Percentiles rank a stretch among this genome's conserved stretches.
phyloP scores from a whole-genome alignment of 495 filamentous ascomycete species.

The Penicillium ochrochloron region DNA sequence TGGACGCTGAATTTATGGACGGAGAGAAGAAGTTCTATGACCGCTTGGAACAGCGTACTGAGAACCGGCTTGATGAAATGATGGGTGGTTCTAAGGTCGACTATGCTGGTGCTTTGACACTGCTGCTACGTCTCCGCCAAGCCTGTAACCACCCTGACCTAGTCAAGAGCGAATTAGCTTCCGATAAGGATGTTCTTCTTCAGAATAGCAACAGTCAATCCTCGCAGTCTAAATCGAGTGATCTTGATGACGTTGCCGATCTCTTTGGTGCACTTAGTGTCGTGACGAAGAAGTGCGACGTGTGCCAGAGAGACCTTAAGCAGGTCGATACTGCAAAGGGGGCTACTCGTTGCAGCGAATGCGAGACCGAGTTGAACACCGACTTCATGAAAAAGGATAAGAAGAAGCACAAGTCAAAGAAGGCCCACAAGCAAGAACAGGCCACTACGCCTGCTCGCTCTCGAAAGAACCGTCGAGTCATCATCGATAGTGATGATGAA shows the following conservation, averaged over 20 bases:
- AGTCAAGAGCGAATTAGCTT: slow-evolving; percentile 79
- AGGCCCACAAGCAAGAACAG: slow-evolving; percentile 38
- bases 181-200: slow-evolving; percentile 81
- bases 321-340: slow-evolving; percentile 60
- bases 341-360: slow-evolving; percentile 70
- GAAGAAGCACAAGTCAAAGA: slow-evolving; percentile 54
- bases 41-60: slow-evolving; percentile 78
- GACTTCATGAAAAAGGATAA: slow-evolving; percentile 45
- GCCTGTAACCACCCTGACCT: slow-evolving; percentile 93
- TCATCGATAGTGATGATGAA: slow-evolving; percentile 70
- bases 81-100: slow-evolving; percentile 73
- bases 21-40: slow-evolving; percentile 86
- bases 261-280: slow-evolving; percentile 84
- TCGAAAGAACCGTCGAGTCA: slow-evolving; percentile 54
- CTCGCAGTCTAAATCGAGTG: slow-evolving; percentile 56
- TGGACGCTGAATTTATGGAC: slow-evolving; percentile 77
- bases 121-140: slow-evolving; percentile 86
- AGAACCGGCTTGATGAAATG: slow-evolving; percentile 85
- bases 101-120: slow-evolving; percentile 83
- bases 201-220: slow-evolving; percentile 59
- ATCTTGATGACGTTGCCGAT: slow-evolving; percentile 82
- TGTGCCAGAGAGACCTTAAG: slow-evolving; percentile 76
- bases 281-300: slow-evolving; percentile 81
- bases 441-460: slow-evolving; percentile 41
- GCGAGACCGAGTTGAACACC: slow-evolving; percentile 66